A percentile compares a stretch with the other conserved stretches of the same genome.
Conservation (phyloP, 1,284 basidiomycete species). For the Cryptococcus sp. region DNA sequence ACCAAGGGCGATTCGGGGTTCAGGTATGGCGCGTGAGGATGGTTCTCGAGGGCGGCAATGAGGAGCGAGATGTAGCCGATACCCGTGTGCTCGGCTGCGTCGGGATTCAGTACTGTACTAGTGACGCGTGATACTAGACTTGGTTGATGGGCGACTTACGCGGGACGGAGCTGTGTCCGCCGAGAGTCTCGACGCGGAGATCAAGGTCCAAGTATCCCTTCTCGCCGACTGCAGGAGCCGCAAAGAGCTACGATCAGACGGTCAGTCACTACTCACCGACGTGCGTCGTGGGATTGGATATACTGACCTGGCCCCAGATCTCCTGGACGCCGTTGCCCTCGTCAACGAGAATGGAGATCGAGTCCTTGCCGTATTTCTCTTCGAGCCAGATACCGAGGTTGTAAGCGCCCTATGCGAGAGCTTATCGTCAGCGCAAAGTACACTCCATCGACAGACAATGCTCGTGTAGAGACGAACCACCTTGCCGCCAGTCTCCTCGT, state of each 20-base stretch:
- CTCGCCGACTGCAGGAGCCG: constrained; percentile 61
- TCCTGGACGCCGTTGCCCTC: constrained; percentile 44
- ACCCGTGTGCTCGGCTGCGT: constrained; percentile 43
- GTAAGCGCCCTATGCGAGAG: constrained; percentile 59
- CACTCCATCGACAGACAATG: neutral
- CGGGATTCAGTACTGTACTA: neutral
- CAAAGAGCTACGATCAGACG: constrained; percentile 17
- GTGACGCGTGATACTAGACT: neutral
- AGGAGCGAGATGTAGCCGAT: constrained; percentile 49
- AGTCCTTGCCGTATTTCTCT: constrained; percentile 62
- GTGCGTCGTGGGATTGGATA: neutral
- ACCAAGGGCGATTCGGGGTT: constrained; percentile 34
- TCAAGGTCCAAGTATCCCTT: constrained; percentile 66
- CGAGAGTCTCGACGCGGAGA: constrained; percentile 61
- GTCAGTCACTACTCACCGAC: neutral
- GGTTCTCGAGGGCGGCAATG: constrained; percentile 43
- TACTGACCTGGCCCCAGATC: constrained; percentile 29
- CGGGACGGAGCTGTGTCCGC: constrained; percentile 69
- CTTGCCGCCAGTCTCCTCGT: constrained; percentile 66
- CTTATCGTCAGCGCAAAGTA: neutral
- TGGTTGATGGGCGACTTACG: constrained; percentile 46
- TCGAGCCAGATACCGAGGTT: constrained; percentile 59
- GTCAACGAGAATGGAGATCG: constrained; percentile 63
- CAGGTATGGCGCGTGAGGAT: constrained; percentile 41
- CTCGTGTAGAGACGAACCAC: constrained; percentile 33